Base-by-base conservation (phyloP, 345 rosid species). In the Sonneratia alba region DNA sequence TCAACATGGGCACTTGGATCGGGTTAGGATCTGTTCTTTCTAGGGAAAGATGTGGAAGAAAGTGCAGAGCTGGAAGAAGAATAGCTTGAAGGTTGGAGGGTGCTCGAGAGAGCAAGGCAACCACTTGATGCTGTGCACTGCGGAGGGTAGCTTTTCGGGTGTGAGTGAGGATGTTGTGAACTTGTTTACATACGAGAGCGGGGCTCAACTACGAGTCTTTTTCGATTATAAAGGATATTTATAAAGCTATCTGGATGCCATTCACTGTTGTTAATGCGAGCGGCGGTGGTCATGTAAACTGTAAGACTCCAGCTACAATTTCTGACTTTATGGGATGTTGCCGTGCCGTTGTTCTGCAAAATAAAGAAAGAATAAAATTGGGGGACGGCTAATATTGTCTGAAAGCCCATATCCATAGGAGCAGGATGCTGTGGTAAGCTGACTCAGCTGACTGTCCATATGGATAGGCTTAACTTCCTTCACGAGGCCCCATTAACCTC, bases 381-480 rank as follows among this genome's bases (percentile, higher is more conserved):
- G 14, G 42, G 36, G 21, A 11, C 36, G 63, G 72, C 32, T 38
- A 49, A 34, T 13, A 24, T 67, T 71, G 62, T 37, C n/a, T 22
- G 7, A 22, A 24, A 38, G 71, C 64, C 69, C 85, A 81, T 81
- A 81, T 83, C 87, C 84, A 65, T 24, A 18, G 27, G 70, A 69
- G 32, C 32, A 27, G 32, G 32, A 27, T 73, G 5, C 5, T 70
- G 72, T 76, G 37, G 47, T 2, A 7, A 48, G 83, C 83, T 87
- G 91, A 85, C 70, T 87, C 88, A 80, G 82, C 87, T 27, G 7
- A 13, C 68, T 74, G 66, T 72, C 48, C 4, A 8, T 56, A 13
- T 79, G 80, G 89, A 84, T 84, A 82, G 73, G 62, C 74, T 72
- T 71, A 19, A 42, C 56, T 67, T 74, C 45, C 19, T 57, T 3